A percentile compares a stretch with the other conserved stretches of the same genome.
Evolutionary conservation across 2,329 filamentous ascomycete species (phyloP).

Genomic region (Trichoderma sp.): DNA sequence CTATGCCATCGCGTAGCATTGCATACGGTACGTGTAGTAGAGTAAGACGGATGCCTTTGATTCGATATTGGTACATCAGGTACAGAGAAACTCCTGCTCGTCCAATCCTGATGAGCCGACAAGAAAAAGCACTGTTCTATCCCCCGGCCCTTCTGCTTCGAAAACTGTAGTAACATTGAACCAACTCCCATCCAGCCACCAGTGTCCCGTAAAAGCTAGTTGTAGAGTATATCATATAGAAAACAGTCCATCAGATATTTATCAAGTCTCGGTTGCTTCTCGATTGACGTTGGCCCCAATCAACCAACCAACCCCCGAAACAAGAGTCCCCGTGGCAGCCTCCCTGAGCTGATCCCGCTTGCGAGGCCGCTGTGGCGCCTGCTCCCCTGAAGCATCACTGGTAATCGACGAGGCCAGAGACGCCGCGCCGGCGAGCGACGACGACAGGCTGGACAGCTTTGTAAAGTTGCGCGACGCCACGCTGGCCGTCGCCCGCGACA

Average conservation of each 20-base stretch:
- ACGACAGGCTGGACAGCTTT: slow-evolving; percentile 55
- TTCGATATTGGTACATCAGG: background rate
- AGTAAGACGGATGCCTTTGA: background rate
- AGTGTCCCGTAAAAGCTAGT: background rate
- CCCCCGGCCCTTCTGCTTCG: background rate
- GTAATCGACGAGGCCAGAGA: background rate
- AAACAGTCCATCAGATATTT: background rate
- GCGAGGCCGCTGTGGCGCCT: slow-evolving; percentile 51
- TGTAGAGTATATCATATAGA: background rate
- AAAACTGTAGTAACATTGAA: background rate
- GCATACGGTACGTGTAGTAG: background rate
- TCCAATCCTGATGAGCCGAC: background rate
- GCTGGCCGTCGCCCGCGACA: slow-evolving; percentile 62
- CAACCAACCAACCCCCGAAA: slow-evolving; percentile 68
- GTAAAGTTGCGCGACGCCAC: slow-evolving; percentile 62
- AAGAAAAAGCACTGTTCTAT: background rate
- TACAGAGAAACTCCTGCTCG: background rate
- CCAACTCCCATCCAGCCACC: background rate
- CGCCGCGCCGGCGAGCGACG: slow-evolving; percentile 33
- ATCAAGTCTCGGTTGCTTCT: slow-evolving; percentile 19
- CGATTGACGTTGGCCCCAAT: slow-evolving; percentile 56
- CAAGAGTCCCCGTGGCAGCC: slow-evolving; percentile 66
- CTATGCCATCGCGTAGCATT: background rate
- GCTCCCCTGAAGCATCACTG: slow-evolving; percentile 31
- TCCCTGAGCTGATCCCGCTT: slow-evolving; percentile 73